phyloP scores from a whole-genome alignment of 306 rosid species.

The Ochetophila trinervis region DNA sequence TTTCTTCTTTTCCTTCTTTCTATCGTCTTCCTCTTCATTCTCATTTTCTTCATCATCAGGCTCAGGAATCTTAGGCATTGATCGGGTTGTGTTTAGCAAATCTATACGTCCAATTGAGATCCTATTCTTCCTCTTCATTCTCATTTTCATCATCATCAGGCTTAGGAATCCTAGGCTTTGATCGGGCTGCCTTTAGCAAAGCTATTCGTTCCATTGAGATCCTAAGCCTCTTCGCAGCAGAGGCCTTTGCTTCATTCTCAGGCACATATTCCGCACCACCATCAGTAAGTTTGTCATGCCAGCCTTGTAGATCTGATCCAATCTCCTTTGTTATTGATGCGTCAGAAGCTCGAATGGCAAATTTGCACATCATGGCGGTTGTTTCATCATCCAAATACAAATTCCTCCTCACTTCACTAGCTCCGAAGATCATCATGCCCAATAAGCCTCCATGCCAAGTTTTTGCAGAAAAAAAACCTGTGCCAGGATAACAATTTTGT shows the following conservation, averaged over 20 bases:
- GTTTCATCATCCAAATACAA: constrained; percentile 96
- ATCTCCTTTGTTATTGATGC: constrained; percentile 89
- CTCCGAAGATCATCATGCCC: constrained; percentile 97
- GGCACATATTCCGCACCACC: constrained; percentile 98
- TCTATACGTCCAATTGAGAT: too few relatives aligned
- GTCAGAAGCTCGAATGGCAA: constrained; percentile 91
- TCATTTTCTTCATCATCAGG: too few relatives aligned
- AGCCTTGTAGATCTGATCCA: constrained; percentile 90
- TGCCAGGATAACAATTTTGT: neutral
- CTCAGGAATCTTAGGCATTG: too few relatives aligned
- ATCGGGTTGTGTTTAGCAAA: too few relatives aligned
- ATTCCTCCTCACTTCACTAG: constrained; percentile 97
- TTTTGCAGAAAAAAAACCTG: constrained; percentile 93
- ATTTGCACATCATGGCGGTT: constrained; percentile 92
- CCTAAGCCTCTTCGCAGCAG: constrained; percentile 90
- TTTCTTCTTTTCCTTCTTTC: constrained; percentile 42
- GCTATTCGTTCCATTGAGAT: constrained; percentile 96
- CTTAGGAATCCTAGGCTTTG: constrained; percentile 62
- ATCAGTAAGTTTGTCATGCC: constrained; percentile 94
- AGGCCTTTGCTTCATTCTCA: constrained; percentile 89
- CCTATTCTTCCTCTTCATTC: constrained; percentile 28
- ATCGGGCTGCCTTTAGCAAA: constrained; percentile 88
- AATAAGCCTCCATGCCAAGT: constrained; percentile 98
- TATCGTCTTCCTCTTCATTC: constrained; percentile 22
- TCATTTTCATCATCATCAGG: constrained; percentile 51